Evolutionary conservation across 2,329 filamentous ascomycete species (phyloP), one percentile per base, ranked within the genome.

Genomic region (Chrysoporthe puriensis): DNA sequence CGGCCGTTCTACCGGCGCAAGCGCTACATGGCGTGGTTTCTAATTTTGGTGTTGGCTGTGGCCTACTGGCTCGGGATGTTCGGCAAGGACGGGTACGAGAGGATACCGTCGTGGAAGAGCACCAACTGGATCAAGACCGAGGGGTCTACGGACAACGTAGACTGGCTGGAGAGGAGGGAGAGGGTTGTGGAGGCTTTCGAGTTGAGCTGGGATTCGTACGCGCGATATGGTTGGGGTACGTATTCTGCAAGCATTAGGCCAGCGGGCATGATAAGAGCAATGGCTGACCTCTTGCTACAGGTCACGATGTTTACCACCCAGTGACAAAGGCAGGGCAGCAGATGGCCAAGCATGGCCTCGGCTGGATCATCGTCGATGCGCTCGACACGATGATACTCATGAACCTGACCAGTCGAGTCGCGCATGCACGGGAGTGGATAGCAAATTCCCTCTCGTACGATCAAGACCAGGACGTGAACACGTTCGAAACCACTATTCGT

Each of bases 341-440:
- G 74, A 98, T 99, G 95, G 90, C 93, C 7, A 86, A 91, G 3
- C 89, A 93, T 70, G 96, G 95, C 36, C 85, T 99, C 79, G 96
- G 96, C 42, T 99, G 96, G 96, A 98, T 98, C 75, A 97, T 99
- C 70, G 91, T 99, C 67, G 96, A 99, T 80, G 90, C 95, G 14
- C 83, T 99, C 71, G 96, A 99, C 79, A 99, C 96, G 0, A 87
- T 98, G 85, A 99, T 99, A 82, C 84, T 99, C 70, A 99, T 99
- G 96, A 98, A 98, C 78, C 84, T 97, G 71, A 98, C 95, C 16
- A 91, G 89, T 43, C 90, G 94, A 70, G 85, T 99, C 50, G 86
- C 89, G 48, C 90, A 96, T 75, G 95, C 96, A 40, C 86, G 95
- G 66, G 88, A 97, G 76, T 99, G 96, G 96, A 88, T 99, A 60